Evolutionary conservation across 2,329 filamentous ascomycete species (phyloP), one percentile per base, ranked within the genome.

Genomic region (Colletotrichum ledebouriae): DNA sequence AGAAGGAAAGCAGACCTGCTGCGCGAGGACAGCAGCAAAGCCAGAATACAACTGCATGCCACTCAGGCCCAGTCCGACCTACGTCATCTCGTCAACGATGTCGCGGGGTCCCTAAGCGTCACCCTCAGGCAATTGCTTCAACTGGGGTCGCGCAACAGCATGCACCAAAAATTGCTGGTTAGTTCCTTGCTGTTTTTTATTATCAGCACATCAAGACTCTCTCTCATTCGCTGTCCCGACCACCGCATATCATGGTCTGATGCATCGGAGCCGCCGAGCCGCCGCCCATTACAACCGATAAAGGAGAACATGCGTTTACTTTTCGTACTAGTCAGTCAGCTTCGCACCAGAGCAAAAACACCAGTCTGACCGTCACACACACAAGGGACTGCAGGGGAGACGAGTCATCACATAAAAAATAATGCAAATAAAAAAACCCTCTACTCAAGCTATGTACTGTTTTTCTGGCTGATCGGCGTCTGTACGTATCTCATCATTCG

Each of bases 291-390:
- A 50, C 17, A 20, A 12, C 55, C 49, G 64, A 67, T 64, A 68
- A 68, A 68, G 49, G 55, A 34, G 34, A 34, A 25, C 46, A 13
- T 20, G 29, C 41, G 15, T 46, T 49, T 25, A 47, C 25, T 49
- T 52, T 29, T 34, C 9, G 17, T 34, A 50, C 61, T 69, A 66
- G 66, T 69, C 62, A 66, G 66, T 69, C 62, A 69, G 62, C 53
- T 63, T 44, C 42, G 39, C 62, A 25, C 29, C 39, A 59, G 55
- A 59, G 55, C 22, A 46, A 25, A 44, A 34, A 34, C 39, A 58
- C n/a, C 39, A 44, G 39, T 41, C 39, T 29, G 7, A 22, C 41
- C 55, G 34, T 29, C 6, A 7, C 29, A 29, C 6, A 22, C 52
- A 53, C 37, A 44, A 61, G 59, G 47, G n/a, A 61, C 15, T 44